phyloP scores from a whole-genome alignment of 495 filamentous ascomycete species.

The Neurospora sp. region DNA sequence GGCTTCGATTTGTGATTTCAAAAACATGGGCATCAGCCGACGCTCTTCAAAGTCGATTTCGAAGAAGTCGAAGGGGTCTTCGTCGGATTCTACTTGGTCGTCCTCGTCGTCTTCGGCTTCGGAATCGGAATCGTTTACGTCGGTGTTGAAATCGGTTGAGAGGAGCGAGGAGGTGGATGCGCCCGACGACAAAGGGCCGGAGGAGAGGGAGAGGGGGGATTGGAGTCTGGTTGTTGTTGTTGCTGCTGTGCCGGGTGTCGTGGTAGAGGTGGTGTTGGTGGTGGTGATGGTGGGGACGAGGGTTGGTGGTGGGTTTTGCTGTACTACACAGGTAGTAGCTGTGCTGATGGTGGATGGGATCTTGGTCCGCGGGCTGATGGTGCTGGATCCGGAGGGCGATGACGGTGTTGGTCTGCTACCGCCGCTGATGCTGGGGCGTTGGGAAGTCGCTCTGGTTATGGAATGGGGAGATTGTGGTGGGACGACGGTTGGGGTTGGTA shows the following conservation, averaged over 20 bases:
- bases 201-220: background rate
- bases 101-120: background rate
- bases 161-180: background rate
- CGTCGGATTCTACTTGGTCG: background rate
- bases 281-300: background rate
- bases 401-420: background rate
- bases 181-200: background rate
- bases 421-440: background rate
- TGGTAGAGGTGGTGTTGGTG: background rate
- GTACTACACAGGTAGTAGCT: background rate
- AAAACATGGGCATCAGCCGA: conserved; percentile 13
- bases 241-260: background rate
- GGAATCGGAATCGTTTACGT: background rate
- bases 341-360: background rate
- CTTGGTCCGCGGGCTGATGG: background rate
- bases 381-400: background rate
- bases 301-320: background rate
- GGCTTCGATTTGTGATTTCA: background rate
- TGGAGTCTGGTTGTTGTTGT: background rate
- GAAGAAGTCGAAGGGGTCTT: background rate
- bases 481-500: background rate
- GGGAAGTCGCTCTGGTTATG: background rate
- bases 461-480: background rate
- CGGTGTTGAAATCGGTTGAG: background rate
- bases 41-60: conserved; percentile 6